Percentiles rank a stretch among this genome's conserved stretches.
These are phyloP conservation scores for Crotalaria pallida DNA, from an alignment of 306 rosid species.

Conservation along the genomic window DNA sequence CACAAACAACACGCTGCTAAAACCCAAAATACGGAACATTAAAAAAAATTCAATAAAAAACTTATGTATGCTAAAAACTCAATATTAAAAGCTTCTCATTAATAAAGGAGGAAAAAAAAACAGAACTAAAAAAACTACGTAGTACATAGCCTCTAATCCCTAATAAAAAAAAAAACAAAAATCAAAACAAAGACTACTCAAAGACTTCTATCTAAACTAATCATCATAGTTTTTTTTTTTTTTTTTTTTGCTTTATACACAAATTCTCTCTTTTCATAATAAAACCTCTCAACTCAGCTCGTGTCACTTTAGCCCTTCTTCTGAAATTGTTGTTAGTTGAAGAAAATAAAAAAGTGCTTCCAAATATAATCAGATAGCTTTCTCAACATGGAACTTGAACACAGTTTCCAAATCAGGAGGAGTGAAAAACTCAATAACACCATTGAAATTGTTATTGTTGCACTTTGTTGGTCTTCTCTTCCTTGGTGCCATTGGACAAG, in stretches of 20 bases:
- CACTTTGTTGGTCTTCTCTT: slow-evolving; percentile 57
- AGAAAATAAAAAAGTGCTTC: neutral
- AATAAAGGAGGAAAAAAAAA: slow-evolving; percentile 9
- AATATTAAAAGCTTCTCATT: slow-evolving; percentile 29
- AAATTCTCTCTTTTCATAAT: slow-evolving; percentile 20
- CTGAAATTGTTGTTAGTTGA: slow-evolving; percentile 25
- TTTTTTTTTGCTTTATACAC: slow-evolving; percentile 46
- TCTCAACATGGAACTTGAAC: slow-evolving; percentile 63
- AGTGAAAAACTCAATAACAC: slow-evolving; percentile 60
- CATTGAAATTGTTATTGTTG: slow-evolving; percentile 26
- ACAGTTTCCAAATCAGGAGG: slow-evolving; percentile 93
- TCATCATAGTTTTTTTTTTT: slow-evolving; percentile 19
- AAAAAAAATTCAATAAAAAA: too few species aligned
- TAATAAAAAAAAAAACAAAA: neutral
- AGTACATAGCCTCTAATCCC: neutral
- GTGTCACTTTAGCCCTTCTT: neutral
- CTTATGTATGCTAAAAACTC: neutral
- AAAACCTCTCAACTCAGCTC: slow-evolving; percentile 26
- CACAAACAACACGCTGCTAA: neutral
- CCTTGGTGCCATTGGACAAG: slow-evolving; percentile 89
- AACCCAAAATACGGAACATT: too few species aligned
- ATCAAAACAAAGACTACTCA: slow-evolving; percentile 21
- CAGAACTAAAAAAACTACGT: slow-evolving; percentile 21
- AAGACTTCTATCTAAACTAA: slow-evolving; percentile 48
- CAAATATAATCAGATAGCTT: slow-evolving; percentile 48